phyloP scores from a whole-genome alignment of 345 rosid species.

The Luvunga scandens region DNA sequence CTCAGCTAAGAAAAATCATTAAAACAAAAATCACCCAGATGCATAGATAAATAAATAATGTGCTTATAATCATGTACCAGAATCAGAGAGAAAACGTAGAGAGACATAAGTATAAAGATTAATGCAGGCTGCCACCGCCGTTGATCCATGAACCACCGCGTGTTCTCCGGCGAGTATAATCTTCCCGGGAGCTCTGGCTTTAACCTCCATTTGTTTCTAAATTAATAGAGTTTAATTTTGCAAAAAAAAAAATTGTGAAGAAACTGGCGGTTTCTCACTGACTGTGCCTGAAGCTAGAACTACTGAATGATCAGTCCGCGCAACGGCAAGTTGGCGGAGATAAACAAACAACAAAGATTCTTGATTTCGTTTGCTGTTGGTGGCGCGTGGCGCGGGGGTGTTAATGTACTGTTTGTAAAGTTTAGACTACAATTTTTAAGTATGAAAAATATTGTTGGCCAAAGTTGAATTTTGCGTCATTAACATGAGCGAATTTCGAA shows the following conservation, averaged over 20 bases:
- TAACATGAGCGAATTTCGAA: too few species aligned
- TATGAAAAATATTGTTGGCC: background rate
- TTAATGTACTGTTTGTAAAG: background rate
- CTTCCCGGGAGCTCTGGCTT: constrained; percentile 91
- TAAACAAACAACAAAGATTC: background rate
- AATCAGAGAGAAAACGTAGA: constrained; percentile 48
- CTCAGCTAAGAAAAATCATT: background rate
- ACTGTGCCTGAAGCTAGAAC: background rate
- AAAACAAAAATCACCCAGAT: background rate
- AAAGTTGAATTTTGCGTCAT: background rate
- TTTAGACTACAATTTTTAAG: background rate
- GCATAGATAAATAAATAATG: background rate
- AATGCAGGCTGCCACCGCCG: constrained; percentile 91
- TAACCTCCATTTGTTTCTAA: constrained; percentile 65
- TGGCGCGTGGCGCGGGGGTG: background rate
- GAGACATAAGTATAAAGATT: constrained; percentile 68
- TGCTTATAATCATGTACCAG: constrained; percentile 30
- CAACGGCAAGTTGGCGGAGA: constrained; percentile 3
- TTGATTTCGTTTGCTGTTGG: background rate
- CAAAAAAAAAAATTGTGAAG: background rate
- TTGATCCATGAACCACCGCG: constrained; percentile 92
- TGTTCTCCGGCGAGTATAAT: constrained; percentile 95
- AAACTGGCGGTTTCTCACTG: background rate
- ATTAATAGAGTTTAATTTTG: background rate
- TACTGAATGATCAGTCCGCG: background rate